A percentile compares a stretch with the other conserved stretches of the same genome.
Evolutionary conservation across 441 rosid species (phyloP).

Genomic region (Corymbia citriodora): DNA sequence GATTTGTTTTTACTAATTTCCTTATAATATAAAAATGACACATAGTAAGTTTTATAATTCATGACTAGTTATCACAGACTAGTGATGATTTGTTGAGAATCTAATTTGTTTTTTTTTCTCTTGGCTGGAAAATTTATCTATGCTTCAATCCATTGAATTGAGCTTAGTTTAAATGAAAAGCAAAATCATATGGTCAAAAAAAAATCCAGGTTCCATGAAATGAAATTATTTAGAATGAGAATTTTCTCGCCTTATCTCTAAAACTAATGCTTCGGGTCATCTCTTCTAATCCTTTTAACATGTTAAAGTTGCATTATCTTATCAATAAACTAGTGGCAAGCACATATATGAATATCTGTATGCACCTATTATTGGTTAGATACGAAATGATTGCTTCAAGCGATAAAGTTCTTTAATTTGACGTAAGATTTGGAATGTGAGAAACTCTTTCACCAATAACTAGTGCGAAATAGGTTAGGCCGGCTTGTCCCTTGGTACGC

Average conservation of each 20-base stretch:
- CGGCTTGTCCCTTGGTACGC: too few species aligned
- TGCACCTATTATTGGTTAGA: neutral
- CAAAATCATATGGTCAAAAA: neutral
- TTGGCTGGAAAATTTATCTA: neutral
- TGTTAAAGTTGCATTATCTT: neutral
- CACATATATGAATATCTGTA: neutral
- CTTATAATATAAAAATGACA: too few species aligned
- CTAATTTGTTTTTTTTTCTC: neutral
- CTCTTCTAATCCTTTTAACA: neutral
- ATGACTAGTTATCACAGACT: accelerated
- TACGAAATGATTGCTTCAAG: neutral
- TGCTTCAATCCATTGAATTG: neutral
- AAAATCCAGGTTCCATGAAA: neutral
- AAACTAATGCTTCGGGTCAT: neutral
- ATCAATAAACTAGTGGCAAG: neutral
- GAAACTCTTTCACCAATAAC: neutral
- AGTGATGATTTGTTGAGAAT: neutral
- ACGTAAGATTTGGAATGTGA: neutral
- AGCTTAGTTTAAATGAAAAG: neutral
- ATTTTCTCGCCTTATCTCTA: neutral
- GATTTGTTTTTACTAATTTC: neutral
- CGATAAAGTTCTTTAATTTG: neutral
- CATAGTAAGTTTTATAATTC: too few species aligned
- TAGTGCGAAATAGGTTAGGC: too few species aligned
- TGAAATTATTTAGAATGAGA: neutral